phyloP scores from a whole-genome alignment of 345 rosid species.

The Camelina neglecta region DNA sequence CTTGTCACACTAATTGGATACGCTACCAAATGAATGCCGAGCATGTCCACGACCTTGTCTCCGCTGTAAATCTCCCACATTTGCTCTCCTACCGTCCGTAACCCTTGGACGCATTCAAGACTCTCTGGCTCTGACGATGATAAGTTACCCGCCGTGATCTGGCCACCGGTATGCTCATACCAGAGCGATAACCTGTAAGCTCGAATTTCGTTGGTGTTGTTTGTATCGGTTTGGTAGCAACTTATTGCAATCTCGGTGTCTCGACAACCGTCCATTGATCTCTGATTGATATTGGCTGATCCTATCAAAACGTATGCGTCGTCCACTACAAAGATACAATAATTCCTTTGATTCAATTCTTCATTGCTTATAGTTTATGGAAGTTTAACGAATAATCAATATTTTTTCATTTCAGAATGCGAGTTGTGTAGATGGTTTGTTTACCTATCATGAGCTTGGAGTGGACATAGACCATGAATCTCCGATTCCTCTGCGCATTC shows the following conservation, averaged over 20 bases:
- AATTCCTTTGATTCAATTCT: background rate
- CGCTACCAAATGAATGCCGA: conserved; percentile 69
- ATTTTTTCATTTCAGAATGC: conserved; percentile 14
- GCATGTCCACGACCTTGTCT: conserved; percentile 75
- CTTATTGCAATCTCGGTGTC: conserved; percentile 93
- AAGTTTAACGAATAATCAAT: background rate
- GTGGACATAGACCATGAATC: conserved; percentile 95
- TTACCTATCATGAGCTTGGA: conserved; percentile 96
- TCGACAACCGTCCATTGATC: conserved; percentile 87
- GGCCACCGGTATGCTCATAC: conserved; percentile 73
- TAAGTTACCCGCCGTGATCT: conserved; percentile 43
- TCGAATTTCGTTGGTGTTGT: conserved; percentile 46
- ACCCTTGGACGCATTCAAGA: conserved; percentile 60
- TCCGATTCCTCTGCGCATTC: conserved; percentile 77
- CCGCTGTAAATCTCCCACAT: conserved; percentile 78
- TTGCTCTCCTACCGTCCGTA: conserved; percentile 56
- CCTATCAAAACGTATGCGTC: conserved; percentile 71
- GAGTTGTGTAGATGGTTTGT: background rate
- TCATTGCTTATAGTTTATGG: background rate
- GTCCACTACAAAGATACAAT: conserved; percentile 60
- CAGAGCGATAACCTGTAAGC: conserved; percentile 70
- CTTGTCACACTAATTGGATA: conserved; percentile 62
- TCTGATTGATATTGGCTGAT: conserved; percentile 84
- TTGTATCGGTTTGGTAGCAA: conserved; percentile 58
- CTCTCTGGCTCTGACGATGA: conserved; percentile 57